Evolutionary conservation across 306 rosid species (phyloP).

Genomic region (Spatholobus suberectus): DNA sequence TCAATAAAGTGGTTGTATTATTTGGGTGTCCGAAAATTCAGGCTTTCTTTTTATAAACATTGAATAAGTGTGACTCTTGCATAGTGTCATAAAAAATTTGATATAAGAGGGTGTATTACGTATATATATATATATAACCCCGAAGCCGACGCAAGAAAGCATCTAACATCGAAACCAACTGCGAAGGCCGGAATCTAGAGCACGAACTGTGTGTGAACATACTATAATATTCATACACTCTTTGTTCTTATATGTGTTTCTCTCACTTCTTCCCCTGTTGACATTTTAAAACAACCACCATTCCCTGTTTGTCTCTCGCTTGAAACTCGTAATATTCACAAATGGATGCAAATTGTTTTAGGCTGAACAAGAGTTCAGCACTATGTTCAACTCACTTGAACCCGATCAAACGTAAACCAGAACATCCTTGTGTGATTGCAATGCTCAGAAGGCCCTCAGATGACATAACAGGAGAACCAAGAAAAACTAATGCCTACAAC

Average conservation of each 20-base stretch:
- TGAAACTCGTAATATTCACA: constrained; percentile 14
- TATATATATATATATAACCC: too few relatives aligned
- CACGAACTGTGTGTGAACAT: constrained; percentile 37
- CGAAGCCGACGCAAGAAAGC: constrained; percentile 13
- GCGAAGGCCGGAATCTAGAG: constrained; percentile 19
- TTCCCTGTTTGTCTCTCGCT: constrained; percentile 22
- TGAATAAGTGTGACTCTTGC: neutral
- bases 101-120: neutral
- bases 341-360: constrained; percentile 67
- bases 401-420: constrained; percentile 33
- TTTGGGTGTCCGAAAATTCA: too few relatives aligned
- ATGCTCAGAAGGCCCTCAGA: constrained; percentile 60
- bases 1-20: too few relatives aligned
- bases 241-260: constrained; percentile 22
- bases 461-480: constrained; percentile 41
- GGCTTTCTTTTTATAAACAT: neutral
- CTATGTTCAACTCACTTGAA: constrained; percentile 41
- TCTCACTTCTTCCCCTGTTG: neutral
- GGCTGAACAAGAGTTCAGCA: constrained; percentile 40
- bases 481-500: constrained; percentile 42
- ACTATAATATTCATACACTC: constrained; percentile 51
- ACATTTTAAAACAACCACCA: neutral
- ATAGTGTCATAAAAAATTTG: neutral
- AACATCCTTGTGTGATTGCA: constrained; percentile 40
- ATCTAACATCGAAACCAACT: constrained; percentile 3